phyloP scores from a whole-genome alignment of 805 yeast species.

The Starmerella ratchasimensis region DNA sequence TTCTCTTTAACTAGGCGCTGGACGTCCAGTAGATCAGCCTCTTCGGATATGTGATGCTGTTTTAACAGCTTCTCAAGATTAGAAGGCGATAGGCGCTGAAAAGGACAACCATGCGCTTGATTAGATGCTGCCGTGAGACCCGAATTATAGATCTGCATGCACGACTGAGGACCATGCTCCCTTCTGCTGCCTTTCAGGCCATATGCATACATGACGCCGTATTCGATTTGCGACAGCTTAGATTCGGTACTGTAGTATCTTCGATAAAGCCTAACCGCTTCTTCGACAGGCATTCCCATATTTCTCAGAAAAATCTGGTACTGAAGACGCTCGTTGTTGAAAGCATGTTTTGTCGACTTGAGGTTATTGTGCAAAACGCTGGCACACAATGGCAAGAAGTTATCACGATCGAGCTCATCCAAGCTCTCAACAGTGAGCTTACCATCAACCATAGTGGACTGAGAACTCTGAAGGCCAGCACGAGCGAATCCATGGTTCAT shows the following conservation, averaged over 20 bases:
- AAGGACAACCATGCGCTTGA: slow-evolving; percentile 77
- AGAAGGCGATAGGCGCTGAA: slow-evolving; percentile 59
- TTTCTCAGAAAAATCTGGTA: slow-evolving; percentile 75
- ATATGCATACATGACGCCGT: slow-evolving; percentile 76
- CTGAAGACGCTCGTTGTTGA: slow-evolving; percentile 75
- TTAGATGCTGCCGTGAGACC: slow-evolving; percentile 39
- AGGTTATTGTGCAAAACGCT: slow-evolving; percentile 51
- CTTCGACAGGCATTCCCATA: slow-evolving; percentile 75
- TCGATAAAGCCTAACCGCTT: slow-evolving; percentile 77
- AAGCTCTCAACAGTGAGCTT: slow-evolving; percentile 48
- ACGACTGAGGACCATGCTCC: slow-evolving; percentile 76
- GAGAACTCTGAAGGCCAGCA: slow-evolving; percentile 32
- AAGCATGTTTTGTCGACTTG: slow-evolving; percentile 51
- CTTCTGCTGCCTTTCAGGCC: slow-evolving; percentile 85
- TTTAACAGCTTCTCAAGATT: slow-evolving; percentile 42
- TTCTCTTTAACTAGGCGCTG: slow-evolving; percentile 40
- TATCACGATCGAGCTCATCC: slow-evolving; percentile 37
- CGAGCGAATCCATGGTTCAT: slow-evolving; percentile 26
- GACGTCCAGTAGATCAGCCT: slow-evolving; percentile 41
- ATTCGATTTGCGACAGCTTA: slow-evolving; percentile 46
- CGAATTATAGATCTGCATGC: slow-evolving; percentile 58
- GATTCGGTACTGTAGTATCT: slow-evolving; percentile 24
- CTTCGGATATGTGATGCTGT: slow-evolving; percentile 52
- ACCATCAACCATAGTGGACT: slow-evolving; percentile 26
- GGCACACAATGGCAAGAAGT: slow-evolving; percentile 77